Evolutionary conservation across 164 flowering plant species (phyloP), one percentile per base, ranked within the genome.

Genomic region (Macadamia tetraphylla): DNA sequence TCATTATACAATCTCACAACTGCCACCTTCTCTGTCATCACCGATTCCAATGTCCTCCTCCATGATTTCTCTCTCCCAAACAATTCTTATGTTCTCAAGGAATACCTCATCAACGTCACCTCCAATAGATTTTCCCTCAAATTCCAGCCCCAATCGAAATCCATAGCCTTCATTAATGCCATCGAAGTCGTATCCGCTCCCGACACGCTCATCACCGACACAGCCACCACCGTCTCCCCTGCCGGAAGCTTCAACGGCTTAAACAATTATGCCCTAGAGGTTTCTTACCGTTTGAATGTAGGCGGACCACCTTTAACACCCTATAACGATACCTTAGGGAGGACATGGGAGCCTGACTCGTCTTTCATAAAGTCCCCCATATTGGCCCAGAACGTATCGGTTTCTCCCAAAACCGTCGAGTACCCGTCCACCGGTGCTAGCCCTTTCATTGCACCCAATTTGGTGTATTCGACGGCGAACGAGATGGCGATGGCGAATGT

Each of bases 161-260:
- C 95, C 0, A 42, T 58, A 14, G 94, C 97, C 0, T 94, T 89
- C 67, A 60, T 94, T 64, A 94, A 88, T 64, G 97, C 94, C 23
- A 82, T 94, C 6, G 97, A 91, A 76, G 58, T 94, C 23, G 88
- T 87, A 18, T 85, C 94, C 0, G 82, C 82, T 0, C 97, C 98
- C 0, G 87, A 82, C 29, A 14, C 62, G 14, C 85, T 91, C 3
- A 69, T 93, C 57, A 46, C 88, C 5, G 85, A 87, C 60, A 57
- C 83, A 0, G 93, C 97, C 32, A 60, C 85, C 1, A 18, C 82
- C 0, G 72, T 87, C 17, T 74, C 77, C 0, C 82, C 88, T 0
- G 64, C 35, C 9, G 86, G 81, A 0, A 76, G 74, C 9, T 81
- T 86, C 75, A 71, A 32, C 6, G 91, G 89, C 17, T 56, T 91